Evolutionary conservation across 1,139 yeast species (phyloP).

Genomic region (Geotrichum citri-aurantii): DNA sequence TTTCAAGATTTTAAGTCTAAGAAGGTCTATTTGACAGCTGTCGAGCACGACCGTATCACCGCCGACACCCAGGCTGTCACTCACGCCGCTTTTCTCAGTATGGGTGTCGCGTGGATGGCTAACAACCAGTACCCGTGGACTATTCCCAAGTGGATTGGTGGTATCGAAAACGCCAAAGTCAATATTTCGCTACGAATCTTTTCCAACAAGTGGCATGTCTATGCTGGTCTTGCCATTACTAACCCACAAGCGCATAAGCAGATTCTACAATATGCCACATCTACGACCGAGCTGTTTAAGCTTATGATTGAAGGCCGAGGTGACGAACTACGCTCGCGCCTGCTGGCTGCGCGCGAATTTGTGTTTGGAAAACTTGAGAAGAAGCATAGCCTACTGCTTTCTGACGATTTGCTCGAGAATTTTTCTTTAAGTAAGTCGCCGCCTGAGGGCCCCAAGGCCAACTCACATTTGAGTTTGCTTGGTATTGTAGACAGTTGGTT

Average conservation of each 20-base stretch:
- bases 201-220: conserved; percentile 96
- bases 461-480: conserved; percentile 79
- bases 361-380: conserved; percentile 63
- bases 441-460: conserved; percentile 67
- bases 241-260: conserved; percentile 93
- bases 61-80: conserved; percentile 99
- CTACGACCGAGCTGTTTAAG: conserved; percentile 76
- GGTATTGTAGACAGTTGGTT: conserved; percentile 95
- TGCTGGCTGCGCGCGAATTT: conserved; percentile 60
- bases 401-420: conserved; percentile 72
- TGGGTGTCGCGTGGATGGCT: conserved; percentile 96
- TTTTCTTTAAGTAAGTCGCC: conserved; percentile 75
- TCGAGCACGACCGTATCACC: conserved; percentile 87
- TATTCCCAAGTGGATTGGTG: conserved; percentile 81
- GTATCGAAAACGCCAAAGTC: conserved; percentile 91
- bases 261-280: conserved; percentile 80
- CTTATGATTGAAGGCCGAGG: conserved; percentile 69
- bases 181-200: conserved; percentile 85
- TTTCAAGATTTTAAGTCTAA: conserved; percentile 73
- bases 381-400: conserved; percentile 57
- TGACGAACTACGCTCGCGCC: conserved; percentile 52
- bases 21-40: conserved; percentile 69
- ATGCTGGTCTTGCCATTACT: conserved; percentile 93
- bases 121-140: conserved; percentile 90
- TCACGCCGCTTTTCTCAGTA: conserved; percentile 91